Conservation (phyloP, 2,329 filamentous ascomycete genomes). For the Rhytidhysteron rufulum region DNA sequence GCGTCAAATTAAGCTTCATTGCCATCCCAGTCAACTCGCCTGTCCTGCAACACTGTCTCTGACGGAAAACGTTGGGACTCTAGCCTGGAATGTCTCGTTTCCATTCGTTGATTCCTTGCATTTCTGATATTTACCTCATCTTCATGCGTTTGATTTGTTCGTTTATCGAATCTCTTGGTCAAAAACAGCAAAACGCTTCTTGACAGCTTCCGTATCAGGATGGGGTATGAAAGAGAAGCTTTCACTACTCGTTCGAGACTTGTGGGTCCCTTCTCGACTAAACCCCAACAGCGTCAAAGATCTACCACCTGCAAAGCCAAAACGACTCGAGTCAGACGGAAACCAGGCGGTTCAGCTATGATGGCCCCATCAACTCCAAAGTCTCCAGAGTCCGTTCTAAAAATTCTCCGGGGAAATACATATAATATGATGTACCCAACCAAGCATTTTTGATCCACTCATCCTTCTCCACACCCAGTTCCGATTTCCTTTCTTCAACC, state of each 20-base stretch:
- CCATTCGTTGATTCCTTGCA: constrained; percentile 16
- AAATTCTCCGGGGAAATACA: constrained; percentile 7
- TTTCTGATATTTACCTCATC: constrained; percentile 16
- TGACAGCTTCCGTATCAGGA: constrained; percentile 12
- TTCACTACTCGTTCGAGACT: constrained; percentile 24
- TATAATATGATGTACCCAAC: constrained; percentile 19
- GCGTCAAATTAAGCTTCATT: constrained; percentile 30
- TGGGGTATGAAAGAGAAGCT: constrained; percentile 12
- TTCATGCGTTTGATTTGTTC: constrained; percentile 32
- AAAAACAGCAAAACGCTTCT: constrained; percentile 13
- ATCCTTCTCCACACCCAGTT: constrained; percentile 11
- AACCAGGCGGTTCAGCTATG: no score
- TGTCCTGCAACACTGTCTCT: constrained; percentile 32
- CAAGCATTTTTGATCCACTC: constrained; percentile 1
- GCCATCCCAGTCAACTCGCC: constrained; percentile 11
- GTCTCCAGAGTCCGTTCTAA: not conserved
- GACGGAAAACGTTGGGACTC: constrained; percentile 28
- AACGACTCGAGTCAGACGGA: constrained; percentile 32
- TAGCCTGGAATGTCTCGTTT: constrained; percentile 16
- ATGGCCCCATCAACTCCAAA: no score
- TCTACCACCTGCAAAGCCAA: constrained; percentile 20
- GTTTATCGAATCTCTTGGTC: constrained; percentile 15
- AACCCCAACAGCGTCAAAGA: constrained; percentile 16
- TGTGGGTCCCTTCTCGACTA: constrained; percentile 15
- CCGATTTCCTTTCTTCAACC: constrained; percentile 7